phyloP scores from a whole-genome alignment of 78 protist species.

The Salpingoeca rosetta region DNA sequence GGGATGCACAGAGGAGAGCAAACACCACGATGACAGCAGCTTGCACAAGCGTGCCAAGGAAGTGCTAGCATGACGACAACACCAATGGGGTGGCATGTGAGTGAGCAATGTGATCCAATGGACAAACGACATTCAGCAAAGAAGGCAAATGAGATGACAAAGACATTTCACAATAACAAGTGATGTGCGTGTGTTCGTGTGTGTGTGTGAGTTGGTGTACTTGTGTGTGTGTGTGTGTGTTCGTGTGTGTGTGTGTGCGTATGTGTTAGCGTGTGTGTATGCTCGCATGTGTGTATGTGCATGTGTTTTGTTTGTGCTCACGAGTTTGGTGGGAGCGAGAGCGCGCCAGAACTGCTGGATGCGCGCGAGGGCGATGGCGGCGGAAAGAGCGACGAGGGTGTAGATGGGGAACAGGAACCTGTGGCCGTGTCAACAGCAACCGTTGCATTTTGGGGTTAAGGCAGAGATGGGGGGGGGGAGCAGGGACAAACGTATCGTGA shows the following conservation, averaged over 20 bases:
- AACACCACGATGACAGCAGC: too few relatives aligned
- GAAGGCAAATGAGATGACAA: too few relatives aligned
- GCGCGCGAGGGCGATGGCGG: slow-evolving; percentile 3
- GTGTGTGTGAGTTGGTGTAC: too few relatives aligned
- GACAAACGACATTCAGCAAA: too few relatives aligned
- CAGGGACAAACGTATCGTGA: not conserved
- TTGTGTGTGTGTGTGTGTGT: not conserved
- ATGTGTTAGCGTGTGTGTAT: too few relatives aligned
- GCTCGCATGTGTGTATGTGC: not conserved
- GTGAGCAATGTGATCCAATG: too few relatives aligned
- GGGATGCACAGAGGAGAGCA: not conserved
- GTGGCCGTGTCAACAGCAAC: too few relatives aligned
- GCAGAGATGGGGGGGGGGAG: not conserved
- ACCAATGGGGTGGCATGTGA: too few relatives aligned
- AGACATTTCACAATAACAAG: too few relatives aligned
- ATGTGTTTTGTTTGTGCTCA: not conserved
- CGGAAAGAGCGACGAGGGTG: slow-evolving; percentile 45
- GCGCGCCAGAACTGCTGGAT: not conserved
- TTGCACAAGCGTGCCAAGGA: too few relatives aligned
- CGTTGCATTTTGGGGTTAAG: too few relatives aligned
- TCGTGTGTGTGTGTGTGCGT: not conserved
- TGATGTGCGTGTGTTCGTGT: not conserved
- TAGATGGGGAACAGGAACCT: slow-evolving; percentile 50
- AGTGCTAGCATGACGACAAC: too few relatives aligned
- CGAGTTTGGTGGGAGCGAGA: not conserved